Conservation (phyloP, 2,329 filamentous ascomycete species). For the Calcarisporium arbuscula region DNA sequence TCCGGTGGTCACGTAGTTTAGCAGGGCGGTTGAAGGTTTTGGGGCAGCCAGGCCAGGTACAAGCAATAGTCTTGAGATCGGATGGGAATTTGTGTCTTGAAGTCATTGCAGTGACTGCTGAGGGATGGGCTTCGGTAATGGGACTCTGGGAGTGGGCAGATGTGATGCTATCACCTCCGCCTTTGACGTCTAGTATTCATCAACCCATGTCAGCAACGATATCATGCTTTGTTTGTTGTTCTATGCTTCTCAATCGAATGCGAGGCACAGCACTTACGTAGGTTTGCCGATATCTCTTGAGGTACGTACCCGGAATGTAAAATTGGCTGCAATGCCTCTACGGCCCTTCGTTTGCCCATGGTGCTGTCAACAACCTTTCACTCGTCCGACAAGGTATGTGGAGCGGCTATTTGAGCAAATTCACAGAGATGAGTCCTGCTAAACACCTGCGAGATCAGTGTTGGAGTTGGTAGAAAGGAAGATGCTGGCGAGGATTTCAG, state of each 20-base stretch:
- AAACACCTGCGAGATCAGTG: too few relatives aligned
- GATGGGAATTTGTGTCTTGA: slow-evolving; percentile 55
- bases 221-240: neutral
- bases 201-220: neutral
- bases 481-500: too few relatives aligned
- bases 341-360: slow-evolving; percentile 29
- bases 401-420: too few relatives aligned
- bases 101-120: slow-evolving; percentile 26
- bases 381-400: too few relatives aligned
- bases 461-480: too few relatives aligned
- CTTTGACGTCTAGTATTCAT: slow-evolving; percentile 24
- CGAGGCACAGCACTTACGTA: slow-evolving; percentile 16
- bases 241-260: too few relatives aligned
- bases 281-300: slow-evolving; percentile 12
- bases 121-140: slow-evolving; percentile 23
- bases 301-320: slow-evolving; percentile 21
- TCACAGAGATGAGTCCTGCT: too few relatives aligned
- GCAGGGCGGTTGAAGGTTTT: slow-evolving; percentile 87
- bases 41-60: slow-evolving; percentile 65
- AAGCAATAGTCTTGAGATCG: slow-evolving; percentile 70
- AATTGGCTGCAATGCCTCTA: slow-evolving; percentile 14
- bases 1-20: slow-evolving; percentile 70
- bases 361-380: too few relatives aligned
- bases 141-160: slow-evolving; percentile 26
- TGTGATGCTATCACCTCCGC: slow-evolving; percentile 26